Evolutionary conservation across 441 rosid species (phyloP).

Genomic region (Jatropha podagrica): DNA sequence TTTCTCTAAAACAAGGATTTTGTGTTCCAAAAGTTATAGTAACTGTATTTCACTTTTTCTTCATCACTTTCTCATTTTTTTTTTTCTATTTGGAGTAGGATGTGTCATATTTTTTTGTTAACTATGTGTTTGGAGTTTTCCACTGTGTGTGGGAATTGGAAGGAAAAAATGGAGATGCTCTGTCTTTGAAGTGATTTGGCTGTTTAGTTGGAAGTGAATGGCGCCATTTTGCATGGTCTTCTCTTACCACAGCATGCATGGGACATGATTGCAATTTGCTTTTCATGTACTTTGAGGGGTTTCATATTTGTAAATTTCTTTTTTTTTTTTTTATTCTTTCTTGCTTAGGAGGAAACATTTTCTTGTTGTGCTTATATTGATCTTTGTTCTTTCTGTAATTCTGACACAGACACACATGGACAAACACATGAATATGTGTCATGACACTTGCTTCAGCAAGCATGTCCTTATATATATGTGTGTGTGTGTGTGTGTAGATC

Average conservation of each 20-base stretch:
- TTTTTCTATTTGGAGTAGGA: background rate
- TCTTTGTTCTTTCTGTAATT: too few species aligned
- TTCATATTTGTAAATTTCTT: background rate
- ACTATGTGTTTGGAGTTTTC: background rate
- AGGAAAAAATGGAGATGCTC: background rate
- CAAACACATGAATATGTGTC: background rate
- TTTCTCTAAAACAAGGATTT: background rate
- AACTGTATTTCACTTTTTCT: background rate
- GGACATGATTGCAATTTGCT: background rate
- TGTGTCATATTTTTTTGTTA: background rate
- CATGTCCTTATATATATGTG: too few species aligned
- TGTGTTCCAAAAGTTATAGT: background rate
- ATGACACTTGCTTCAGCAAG: too few species aligned
- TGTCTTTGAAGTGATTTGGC: background rate
- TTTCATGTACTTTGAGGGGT: background rate
- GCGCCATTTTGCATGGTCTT: background rate
- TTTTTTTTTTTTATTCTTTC: too few species aligned
- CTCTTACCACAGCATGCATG: background rate
- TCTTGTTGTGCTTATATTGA: too few species aligned
- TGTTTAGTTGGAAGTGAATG: background rate
- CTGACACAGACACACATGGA: background rate
- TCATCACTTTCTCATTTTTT: background rate
- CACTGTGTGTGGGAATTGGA: background rate
- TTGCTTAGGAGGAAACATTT: too few species aligned
- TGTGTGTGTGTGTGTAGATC: too few species aligned